phyloP scores from a whole-genome alignment of 306 rosid species.

The Medicago arabica region DNA sequence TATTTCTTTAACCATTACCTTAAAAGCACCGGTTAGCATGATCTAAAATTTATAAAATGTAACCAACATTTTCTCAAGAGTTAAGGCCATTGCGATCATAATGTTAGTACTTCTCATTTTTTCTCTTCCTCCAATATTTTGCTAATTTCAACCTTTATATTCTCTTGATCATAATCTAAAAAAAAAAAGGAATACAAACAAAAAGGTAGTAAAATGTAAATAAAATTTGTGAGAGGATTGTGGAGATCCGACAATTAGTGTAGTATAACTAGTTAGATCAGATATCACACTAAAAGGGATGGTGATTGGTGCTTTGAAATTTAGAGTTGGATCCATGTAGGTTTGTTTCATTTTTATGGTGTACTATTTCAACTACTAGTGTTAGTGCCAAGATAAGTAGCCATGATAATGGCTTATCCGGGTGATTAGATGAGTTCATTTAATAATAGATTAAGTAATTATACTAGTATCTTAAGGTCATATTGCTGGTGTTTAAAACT shows the following conservation, averaged over 20 bases:
- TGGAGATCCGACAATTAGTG: conserved; percentile 23
- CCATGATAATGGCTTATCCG: conserved; percentile 44
- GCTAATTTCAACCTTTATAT: too few relatives aligned
- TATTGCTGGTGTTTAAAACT: neutral
- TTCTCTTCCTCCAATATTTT: too few relatives aligned
- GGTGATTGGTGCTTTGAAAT: conserved; percentile 31
- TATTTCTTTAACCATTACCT: too few relatives aligned
- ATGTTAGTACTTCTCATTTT: too few relatives aligned
- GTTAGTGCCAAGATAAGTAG: conserved; percentile 38
- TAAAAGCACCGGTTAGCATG: too few relatives aligned
- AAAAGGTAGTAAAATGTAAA: too few relatives aligned
- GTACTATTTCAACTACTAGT: conserved; percentile 1
- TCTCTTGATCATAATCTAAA: too few relatives aligned
- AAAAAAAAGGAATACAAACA: too few relatives aligned
- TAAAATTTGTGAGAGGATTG: neutral
- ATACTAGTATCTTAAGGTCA: conserved; percentile 21
- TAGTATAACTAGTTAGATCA: conserved; percentile 3
- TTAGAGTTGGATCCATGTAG: conserved; percentile 49
- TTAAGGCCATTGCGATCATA: too few relatives aligned
- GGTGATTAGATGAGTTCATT: neutral
- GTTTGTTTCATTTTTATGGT: conserved; percentile 21
- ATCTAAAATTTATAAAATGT: too few relatives aligned
- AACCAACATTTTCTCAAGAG: too few relatives aligned
- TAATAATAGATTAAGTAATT: conserved; percentile 40
- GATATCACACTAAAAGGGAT: conserved; percentile 29